Percentiles rank a stretch among this genome's conserved stretches.
Conservation (phyloP, 1,284 basidiomycete genomes). For the Fomitiporia mediterranea region DNA sequence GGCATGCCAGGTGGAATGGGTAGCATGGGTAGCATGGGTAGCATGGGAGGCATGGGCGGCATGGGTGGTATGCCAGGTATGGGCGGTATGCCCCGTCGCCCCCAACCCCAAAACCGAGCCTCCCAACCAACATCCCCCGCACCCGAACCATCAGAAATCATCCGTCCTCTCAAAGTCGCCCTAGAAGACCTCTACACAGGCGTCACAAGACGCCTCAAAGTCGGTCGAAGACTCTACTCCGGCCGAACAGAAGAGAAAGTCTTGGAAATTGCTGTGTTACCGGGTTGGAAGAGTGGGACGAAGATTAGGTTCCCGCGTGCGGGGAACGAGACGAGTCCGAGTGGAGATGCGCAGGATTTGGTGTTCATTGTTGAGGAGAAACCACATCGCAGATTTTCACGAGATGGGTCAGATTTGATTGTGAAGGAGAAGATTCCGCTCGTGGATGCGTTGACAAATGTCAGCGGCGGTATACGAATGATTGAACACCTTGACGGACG, state of each 20-base stretch:
- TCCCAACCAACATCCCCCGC: constrained; percentile 27
- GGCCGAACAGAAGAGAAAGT: constrained; percentile 88
- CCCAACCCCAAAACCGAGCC: constrained; percentile 25
- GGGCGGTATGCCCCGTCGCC: constrained; percentile 17
- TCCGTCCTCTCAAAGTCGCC: constrained; percentile 80
- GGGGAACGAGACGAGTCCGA: constrained; percentile 73
- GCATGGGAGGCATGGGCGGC: constrained; percentile 9
- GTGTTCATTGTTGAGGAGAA: constrained; percentile 93
- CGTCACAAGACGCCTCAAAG: constrained; percentile 84
- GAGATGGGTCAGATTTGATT: constrained; percentile 80
- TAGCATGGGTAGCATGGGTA: constrained; percentile 25
- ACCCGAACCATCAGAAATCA: constrained; percentile 56
- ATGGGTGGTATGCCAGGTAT: constrained; percentile 12
- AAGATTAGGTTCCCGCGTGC: constrained; percentile 86
- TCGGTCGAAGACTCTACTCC: constrained; percentile 68
- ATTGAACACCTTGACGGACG: constrained; percentile 77
- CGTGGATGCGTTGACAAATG: constrained; percentile 74
- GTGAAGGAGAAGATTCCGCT: constrained; percentile 61
- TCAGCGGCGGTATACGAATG: constrained; percentile 44
- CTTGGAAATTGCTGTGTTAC: constrained; percentile 82
- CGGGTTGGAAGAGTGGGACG: constrained; percentile 86
- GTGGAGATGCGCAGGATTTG: constrained; percentile 76
- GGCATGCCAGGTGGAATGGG: constrained; percentile 52
- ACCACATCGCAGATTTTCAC: constrained; percentile 68
- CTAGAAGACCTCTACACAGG: constrained; percentile 92